These are phyloP conservation scores for Chlamydomonas sp. DNA, from an alignment of 139 green algal genomes.

Conservation along the genomic window DNA sequence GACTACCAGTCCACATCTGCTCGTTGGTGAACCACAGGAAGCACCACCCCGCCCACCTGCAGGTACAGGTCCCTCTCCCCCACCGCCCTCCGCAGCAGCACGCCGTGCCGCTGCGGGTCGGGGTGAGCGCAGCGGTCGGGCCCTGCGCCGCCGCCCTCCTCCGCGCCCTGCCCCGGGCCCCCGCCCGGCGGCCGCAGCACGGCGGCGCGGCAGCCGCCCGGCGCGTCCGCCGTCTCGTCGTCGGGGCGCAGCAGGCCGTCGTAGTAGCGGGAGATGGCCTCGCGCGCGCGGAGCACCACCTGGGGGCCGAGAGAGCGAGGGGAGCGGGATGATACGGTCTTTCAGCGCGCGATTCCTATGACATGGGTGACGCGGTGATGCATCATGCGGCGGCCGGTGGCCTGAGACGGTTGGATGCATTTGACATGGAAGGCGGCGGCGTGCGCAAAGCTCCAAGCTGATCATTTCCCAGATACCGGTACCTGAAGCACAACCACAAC, in stretches of 20 bases:
- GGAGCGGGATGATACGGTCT: neutral
- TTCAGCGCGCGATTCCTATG: no score
- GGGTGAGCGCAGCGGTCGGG: slow-evolving; percentile 41
- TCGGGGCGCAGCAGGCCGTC: slow-evolving; percentile 8
- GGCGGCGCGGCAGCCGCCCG: neutral
- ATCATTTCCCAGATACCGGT: no score
- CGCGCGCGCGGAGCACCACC: slow-evolving; percentile 39
- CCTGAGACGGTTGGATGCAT: no score
- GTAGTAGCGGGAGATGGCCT: slow-evolving; percentile 39
- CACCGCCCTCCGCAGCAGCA: slow-evolving; percentile 37
- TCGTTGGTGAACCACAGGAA: neutral
- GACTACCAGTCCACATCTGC: no score
- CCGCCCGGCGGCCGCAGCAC: slow-evolving; percentile 28
- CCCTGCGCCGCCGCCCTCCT: slow-evolving; percentile 1
- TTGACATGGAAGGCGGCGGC: neutral
- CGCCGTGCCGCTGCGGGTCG: slow-evolving; percentile 30
- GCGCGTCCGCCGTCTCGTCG: slow-evolving; percentile 28
- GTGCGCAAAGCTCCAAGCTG: no score
- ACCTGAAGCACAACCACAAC: no score
- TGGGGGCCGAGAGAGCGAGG: neutral
- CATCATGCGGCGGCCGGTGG: no score
- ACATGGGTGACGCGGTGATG: neutral
- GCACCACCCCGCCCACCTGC: slow-evolving; percentile 11
- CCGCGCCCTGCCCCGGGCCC: neutral
- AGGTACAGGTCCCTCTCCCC: slow-evolving; percentile 45